Evolutionary conservation across 768 basidiomycete species (phyloP).

Genomic region (Phlebiopsis flavidoalba): DNA sequence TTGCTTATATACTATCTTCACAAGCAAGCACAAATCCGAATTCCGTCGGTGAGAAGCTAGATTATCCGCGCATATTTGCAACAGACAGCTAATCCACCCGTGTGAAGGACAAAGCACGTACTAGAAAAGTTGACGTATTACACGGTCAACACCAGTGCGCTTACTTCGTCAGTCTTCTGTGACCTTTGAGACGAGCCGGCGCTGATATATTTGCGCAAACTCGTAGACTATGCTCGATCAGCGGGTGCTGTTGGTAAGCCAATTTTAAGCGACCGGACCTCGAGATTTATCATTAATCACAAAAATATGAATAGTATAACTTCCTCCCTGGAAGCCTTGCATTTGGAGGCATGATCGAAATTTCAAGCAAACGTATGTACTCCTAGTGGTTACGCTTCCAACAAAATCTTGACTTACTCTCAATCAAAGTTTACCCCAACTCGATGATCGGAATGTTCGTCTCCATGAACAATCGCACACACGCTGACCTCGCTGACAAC

Average conservation of each 20-base stretch:
- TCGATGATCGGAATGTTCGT: background rate
- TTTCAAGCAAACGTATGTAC: background rate
- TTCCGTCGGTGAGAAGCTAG: no score
- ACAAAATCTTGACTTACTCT: no score
- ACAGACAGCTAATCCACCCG: no score
- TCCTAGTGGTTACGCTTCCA: background rate
- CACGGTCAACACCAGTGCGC: background rate
- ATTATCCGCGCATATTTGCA: no score
- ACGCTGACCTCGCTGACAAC: background rate
- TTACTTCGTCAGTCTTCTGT: background rate
- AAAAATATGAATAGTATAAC: background rate
- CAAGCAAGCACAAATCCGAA: no score
- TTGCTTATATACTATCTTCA: no score
- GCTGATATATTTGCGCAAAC: background rate
- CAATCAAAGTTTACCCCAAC: background rate
- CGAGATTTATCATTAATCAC: no score
- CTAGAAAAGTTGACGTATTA: background rate
- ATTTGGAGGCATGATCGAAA: background rate
- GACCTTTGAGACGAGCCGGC: background rate
- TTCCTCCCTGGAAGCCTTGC: background rate
- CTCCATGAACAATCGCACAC: background rate
- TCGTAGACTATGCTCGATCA: background rate
- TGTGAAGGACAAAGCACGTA: background rate
- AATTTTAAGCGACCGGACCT: no score
- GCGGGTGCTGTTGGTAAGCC: background rate